Percentiles rank a stretch among this genome's conserved stretches.
These are phyloP conservation scores for Lasiodiplodia sp. DNA, from an alignment of 2,329 filamentous ascomycete genomes.

Conservation along the genomic window DNA sequence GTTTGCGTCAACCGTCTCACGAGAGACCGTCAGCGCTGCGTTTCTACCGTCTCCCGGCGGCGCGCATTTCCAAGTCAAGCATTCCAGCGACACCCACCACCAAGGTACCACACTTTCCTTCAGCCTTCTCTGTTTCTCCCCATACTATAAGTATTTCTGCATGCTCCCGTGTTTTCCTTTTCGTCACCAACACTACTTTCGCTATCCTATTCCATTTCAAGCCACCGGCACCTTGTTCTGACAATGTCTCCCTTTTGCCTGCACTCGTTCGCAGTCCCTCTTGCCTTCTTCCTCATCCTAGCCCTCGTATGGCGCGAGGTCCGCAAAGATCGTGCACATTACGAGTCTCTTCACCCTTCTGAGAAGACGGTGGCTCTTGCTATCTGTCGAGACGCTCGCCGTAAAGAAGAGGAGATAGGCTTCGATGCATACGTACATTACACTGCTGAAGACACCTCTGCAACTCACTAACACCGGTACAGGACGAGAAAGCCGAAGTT, in stretches of 20 bases:
- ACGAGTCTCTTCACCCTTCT: conserved; percentile 21
- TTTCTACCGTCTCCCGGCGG: conserved; percentile 7
- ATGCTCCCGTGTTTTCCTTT: neutral
- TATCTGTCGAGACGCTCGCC: conserved; percentile 17
- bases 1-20: conserved; percentile 3
- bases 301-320: conserved; percentile 22
- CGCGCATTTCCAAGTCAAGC: conserved; percentile 15
- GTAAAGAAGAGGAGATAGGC: conserved; percentile 26
- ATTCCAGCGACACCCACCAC: conserved; percentile 26
- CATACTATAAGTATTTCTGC: conserved; percentile 4
- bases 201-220: neutral
- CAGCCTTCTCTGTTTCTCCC: conserved; percentile 23
- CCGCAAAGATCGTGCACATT: conserved; percentile 20
- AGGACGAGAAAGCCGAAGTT: conserved; percentile 4
- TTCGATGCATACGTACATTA: conserved; percentile 3
- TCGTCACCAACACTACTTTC: too few species aligned
- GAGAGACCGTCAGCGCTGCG: conserved; percentile 7
- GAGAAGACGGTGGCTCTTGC: conserved; percentile 27
- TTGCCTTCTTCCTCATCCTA: conserved; percentile 28
- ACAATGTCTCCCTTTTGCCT: conserved; percentile 24
- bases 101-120: conserved; percentile 23
- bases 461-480: neutral
- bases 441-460: neutral
- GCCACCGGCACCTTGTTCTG: neutral
- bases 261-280: conserved; percentile 24